A percentile compares a stretch with the other conserved stretches of the same genome.
These are phyloP conservation scores for Calocera viscosa DNA, from an alignment of 768 basidiomycete genomes.

Conservation along the genomic window DNA sequence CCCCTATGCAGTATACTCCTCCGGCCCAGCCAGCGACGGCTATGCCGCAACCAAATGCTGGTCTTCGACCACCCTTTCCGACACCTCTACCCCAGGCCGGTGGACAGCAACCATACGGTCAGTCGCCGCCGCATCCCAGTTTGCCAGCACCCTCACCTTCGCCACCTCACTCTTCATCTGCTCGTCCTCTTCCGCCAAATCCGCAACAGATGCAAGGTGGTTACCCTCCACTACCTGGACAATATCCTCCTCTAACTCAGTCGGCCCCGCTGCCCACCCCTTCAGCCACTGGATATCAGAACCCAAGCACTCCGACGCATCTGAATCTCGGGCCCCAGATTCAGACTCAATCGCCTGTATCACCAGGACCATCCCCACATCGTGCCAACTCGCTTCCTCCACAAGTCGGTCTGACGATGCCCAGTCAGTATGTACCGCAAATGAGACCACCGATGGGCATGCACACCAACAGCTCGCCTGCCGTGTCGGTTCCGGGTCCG, in stretches of 20 bases:
- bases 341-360: background rate
- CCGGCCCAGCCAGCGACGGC: background rate
- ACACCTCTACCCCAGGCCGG: background rate
- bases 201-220: background rate
- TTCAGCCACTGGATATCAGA: slow-evolving; percentile 6
- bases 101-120: background rate
- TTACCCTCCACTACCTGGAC: too few relatives aligned
- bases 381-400: background rate
- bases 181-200: background rate
- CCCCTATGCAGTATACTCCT: background rate
- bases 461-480: background rate
- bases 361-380: background rate
- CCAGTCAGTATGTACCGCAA: background rate
- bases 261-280: slow-evolving; percentile 8
- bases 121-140: background rate
- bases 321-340: background rate
- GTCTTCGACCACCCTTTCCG: background rate
- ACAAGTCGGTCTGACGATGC: background rate
- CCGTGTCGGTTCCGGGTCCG: background rate
- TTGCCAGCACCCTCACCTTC: background rate
- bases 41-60: background rate
- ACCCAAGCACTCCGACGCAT: slow-evolving; percentile 7
- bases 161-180: background rate
- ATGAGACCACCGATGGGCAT: background rate
- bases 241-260: slow-evolving; percentile 8